Conservation (phyloP, 2,329 filamentous ascomycete species). For the Ophiocordyceps sinensis region DNA sequence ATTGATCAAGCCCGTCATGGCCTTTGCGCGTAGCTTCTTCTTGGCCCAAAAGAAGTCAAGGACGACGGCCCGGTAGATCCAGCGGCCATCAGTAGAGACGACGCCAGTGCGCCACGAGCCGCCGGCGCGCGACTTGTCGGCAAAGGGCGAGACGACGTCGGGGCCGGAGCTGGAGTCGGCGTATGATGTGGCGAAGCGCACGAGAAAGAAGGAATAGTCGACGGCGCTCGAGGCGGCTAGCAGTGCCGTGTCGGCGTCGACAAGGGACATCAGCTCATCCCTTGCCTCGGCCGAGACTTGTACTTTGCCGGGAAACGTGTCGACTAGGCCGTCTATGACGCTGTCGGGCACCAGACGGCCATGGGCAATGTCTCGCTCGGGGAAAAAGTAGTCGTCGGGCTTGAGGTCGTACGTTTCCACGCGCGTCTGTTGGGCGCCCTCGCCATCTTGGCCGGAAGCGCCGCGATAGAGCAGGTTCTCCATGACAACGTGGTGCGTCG, state of each 20-base stretch:
- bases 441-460: slow-evolving; percentile 34
- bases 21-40: slow-evolving; percentile 50
- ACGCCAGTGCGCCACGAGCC: slow-evolving; percentile 46
- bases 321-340: slow-evolving; percentile 50
- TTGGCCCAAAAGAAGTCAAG: slow-evolving; percentile 72
- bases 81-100: slow-evolving; percentile 44
- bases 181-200: slow-evolving; percentile 25
- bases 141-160: not conserved
- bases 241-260: slow-evolving; percentile 49
- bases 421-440: slow-evolving; percentile 14
- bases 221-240: slow-evolving; percentile 50
- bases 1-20: slow-evolving; percentile 51
- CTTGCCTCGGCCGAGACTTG: slow-evolving; percentile 39
- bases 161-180: not conserved
- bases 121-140: slow-evolving; percentile 8
- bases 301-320: slow-evolving; percentile 54
- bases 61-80: slow-evolving; percentile 51
- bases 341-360: slow-evolving; percentile 48
- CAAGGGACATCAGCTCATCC: slow-evolving; percentile 35
- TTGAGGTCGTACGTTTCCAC: slow-evolving; percentile 69
- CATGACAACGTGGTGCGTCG: slow-evolving; percentile 64
- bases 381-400: slow-evolving; percentile 61
- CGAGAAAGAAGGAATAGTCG: slow-evolving; percentile 62
- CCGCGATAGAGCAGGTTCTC: slow-evolving; percentile 54
- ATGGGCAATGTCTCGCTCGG: slow-evolving; percentile 55